Conservation (phyloP, 2,329 filamentous ascomycete genomes). For the Chaetomiaceae sp. region DNA sequence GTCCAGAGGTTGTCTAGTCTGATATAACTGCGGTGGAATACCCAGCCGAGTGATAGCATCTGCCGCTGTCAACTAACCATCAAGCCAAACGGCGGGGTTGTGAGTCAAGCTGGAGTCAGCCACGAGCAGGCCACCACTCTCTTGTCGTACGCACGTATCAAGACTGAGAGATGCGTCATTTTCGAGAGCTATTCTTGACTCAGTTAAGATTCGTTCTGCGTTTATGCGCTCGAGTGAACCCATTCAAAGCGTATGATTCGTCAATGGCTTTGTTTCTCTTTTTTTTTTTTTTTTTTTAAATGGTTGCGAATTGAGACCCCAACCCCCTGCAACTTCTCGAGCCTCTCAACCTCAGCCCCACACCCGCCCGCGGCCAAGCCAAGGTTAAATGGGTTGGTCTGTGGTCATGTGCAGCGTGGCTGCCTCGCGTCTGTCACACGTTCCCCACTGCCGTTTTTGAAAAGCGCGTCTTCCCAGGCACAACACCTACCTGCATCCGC, state of each 20-base stretch:
- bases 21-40: no score
- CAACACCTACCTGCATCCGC: constrained; percentile 6
- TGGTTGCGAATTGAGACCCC: background rate
- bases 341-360: background rate
- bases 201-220: background rate
- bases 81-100: background rate
- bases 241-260: background rate
- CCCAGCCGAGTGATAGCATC: no score
- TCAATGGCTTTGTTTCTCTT: constrained; percentile 1
- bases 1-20: no score
- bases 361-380: constrained; percentile 3
- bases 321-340: background rate
- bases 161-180: background rate
- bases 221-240: no score
- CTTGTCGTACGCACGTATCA: no score
- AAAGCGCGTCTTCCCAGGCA: constrained; percentile 14
- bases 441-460: constrained; percentile 14
- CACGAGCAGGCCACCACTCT: background rate
- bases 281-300: no score
- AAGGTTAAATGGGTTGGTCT: constrained; percentile 12
- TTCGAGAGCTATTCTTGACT: no score
- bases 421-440: constrained; percentile 19
- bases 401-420: constrained; percentile 23
- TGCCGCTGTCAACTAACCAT: no score
- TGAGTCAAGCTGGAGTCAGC: background rate